Evolutionary conservation across 352 stramenopile species (phyloP).

Genomic region (Thraustochytrium striatum): DNA sequence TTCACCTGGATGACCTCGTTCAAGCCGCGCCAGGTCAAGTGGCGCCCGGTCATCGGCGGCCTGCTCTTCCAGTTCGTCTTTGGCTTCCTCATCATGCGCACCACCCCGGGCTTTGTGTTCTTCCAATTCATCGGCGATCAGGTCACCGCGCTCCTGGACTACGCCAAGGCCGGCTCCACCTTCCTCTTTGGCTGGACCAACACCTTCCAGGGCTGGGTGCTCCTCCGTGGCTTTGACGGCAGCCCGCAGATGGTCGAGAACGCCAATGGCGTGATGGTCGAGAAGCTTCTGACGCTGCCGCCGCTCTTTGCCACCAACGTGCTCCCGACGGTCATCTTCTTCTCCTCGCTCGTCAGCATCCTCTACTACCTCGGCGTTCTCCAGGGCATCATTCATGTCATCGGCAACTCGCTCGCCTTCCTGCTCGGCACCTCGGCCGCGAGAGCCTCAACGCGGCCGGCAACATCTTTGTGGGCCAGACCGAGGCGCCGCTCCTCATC

Average conservation of each 20-base stretch:
- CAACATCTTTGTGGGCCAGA: conserved; percentile 23
- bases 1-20: not conserved
- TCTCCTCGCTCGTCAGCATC: not conserved
- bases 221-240: too few relatives aligned
- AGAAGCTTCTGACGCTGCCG: too few relatives aligned
- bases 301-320: not conserved
- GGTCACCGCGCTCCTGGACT: not conserved
- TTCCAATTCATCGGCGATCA: conserved; percentile 13
- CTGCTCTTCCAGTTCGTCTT: conserved; percentile 17
- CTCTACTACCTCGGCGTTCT: conserved; percentile 5
- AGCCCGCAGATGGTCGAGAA: too few relatives aligned
- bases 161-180: not conserved
- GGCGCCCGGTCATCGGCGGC: not conserved
- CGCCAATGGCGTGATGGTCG: too few relatives aligned
- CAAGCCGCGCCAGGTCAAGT: not conserved
- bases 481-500: conserved; percentile 1
- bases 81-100: conserved; percentile 1
- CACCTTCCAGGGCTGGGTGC: too few relatives aligned
- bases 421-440: not conserved
- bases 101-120: not conserved
- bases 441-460: conserved; percentile 1
- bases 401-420: not conserved
- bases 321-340: conserved; percentile 12
- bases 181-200: too few relatives aligned
- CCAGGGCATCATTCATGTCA: conserved; percentile 1